Conservation (phyloP, 768 basidiomycete genomes). For the Psilocybe azurescens region DNA sequence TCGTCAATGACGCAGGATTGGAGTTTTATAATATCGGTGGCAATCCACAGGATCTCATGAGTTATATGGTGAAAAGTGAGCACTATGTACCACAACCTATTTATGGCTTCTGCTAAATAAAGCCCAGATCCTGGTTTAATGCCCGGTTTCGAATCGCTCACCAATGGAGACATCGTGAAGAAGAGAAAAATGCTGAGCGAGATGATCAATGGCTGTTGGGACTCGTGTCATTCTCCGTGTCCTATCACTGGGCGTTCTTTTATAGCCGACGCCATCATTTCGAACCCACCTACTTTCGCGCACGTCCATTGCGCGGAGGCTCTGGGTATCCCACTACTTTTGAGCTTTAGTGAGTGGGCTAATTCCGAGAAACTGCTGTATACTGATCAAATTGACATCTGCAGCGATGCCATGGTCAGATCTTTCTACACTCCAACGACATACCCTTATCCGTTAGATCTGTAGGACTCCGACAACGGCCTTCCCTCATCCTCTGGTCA, state of each 20-base stretch:
- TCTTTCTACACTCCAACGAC: neutral
- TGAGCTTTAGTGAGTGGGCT: slow-evolving; percentile 58
- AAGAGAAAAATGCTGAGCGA: slow-evolving; percentile 64
- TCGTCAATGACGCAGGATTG: slow-evolving; percentile 54
- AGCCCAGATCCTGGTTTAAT: slow-evolving; percentile 64
- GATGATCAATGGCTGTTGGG: slow-evolving; percentile 69
- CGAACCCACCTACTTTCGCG: slow-evolving; percentile 71
- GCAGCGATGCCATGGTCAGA: slow-evolving; percentile 70
- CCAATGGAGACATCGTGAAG: slow-evolving; percentile 62
- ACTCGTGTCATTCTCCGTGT: slow-evolving; percentile 54
- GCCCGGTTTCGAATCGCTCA: slow-evolving; percentile 60
- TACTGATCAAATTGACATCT: slow-evolving; percentile 8
- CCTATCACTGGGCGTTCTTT: slow-evolving; percentile 48
- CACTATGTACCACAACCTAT: slow-evolving; percentile 1
- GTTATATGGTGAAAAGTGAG: slow-evolving; percentile 75
- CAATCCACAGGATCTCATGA: slow-evolving; percentile 68
- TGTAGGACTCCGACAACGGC: slow-evolving; percentile 53
- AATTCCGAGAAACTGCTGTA: slow-evolving; percentile 5
- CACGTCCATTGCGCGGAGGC: slow-evolving; percentile 72
- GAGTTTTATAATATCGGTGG: slow-evolving; percentile 70
- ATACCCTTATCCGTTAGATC: neutral
- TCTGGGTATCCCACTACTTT: slow-evolving; percentile 57
- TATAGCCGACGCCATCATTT: slow-evolving; percentile 67
- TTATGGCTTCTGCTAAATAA: slow-evolving; percentile 7
- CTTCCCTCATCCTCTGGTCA: slow-evolving; percentile 70